Percentiles rank a stretch among this genome's conserved stretches.
These are phyloP conservation scores for Spathaspora gorwiae DNA, from an alignment of 805 yeast species.

Conservation along the genomic window DNA sequence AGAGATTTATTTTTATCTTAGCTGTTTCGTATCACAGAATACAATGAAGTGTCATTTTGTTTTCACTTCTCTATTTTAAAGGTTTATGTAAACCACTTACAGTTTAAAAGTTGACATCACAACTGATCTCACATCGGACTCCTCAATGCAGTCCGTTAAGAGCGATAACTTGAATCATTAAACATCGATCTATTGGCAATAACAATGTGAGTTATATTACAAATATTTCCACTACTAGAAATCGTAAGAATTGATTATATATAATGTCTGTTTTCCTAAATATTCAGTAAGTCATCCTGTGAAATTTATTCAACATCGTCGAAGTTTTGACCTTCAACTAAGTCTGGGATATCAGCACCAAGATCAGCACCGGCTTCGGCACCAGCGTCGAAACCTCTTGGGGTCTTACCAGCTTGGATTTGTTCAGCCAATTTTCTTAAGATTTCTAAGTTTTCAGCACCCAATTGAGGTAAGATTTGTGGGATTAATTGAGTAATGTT, in stretches of 20 bases:
- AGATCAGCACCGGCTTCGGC: conserved; percentile 42
- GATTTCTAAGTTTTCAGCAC: conserved; percentile 90
- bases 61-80: too few relatives aligned
- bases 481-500: conserved; percentile 89
- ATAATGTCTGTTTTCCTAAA: not conserved
- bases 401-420: conserved; percentile 60
- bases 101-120: too few relatives aligned
- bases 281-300: not conserved
- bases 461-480: conserved; percentile 90
- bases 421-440: conserved; percentile 87
- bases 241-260: not conserved
- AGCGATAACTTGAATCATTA: not conserved
- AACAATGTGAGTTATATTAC: not conserved
- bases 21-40: too few relatives aligned
- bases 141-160: too few relatives aligned
- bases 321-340: conserved; percentile 86
- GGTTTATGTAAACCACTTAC: too few relatives aligned
- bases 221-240: not conserved
- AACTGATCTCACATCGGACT: too few relatives aligned
- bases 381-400: conserved; percentile 42
- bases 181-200: not conserved
- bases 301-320: conserved; percentile 49
- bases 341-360: conserved; percentile 62
- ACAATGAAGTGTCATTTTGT: too few relatives aligned
- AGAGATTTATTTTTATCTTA: too few relatives aligned